These are phyloP conservation scores for Saccharomycopsis vini DNA, from an alignment of 805 yeast genomes.

Conservation along the genomic window DNA sequence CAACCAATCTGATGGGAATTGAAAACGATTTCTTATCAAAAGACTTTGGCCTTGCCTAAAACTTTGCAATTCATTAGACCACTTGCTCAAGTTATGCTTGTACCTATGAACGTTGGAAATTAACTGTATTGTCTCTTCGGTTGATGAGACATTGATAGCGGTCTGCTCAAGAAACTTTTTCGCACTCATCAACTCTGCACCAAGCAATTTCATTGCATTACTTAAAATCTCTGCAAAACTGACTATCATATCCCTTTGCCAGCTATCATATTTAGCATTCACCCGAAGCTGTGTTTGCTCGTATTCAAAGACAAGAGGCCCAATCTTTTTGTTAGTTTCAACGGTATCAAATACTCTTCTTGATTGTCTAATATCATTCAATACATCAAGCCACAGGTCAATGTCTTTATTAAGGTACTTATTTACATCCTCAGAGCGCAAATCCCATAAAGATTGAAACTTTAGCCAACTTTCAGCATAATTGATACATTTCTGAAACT, in stretches of 20 bases:
- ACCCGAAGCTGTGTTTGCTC: conserved; percentile 46
- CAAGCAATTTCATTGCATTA: conserved; percentile 25
- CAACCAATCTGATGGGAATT: conserved; percentile 46
- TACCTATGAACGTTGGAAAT: conserved; percentile 32
- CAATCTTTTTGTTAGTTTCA: conserved; percentile 33
- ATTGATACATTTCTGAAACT: conserved; percentile 24
- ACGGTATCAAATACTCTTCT: conserved; percentile 44
- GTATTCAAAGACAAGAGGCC: conserved; percentile 36
- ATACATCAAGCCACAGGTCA: conserved; percentile 38
- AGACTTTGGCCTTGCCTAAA: conserved; percentile 32
- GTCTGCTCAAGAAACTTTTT: conserved; percentile 31
- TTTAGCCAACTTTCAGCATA: conserved; percentile 46
- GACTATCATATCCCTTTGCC: conserved; percentile 41
- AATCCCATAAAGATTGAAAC: conserved; percentile 53
- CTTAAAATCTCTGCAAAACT: conserved; percentile 34
- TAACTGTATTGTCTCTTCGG: conserved; percentile 30
- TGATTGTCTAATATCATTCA: conserved; percentile 35
- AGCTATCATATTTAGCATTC: conserved; percentile 44
- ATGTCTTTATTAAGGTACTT: conserved; percentile 29
- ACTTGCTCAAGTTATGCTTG: conserved; percentile 20
- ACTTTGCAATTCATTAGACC: conserved; percentile 21
- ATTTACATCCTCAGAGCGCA: conserved; percentile 35
- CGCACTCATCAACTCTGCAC: conserved; percentile 26
- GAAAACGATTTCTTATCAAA: conserved; percentile 36
- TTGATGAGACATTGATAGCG: conserved; percentile 30